Conservation (phyloP, 306 rosid genomes). For the Medicago arabica region DNA sequence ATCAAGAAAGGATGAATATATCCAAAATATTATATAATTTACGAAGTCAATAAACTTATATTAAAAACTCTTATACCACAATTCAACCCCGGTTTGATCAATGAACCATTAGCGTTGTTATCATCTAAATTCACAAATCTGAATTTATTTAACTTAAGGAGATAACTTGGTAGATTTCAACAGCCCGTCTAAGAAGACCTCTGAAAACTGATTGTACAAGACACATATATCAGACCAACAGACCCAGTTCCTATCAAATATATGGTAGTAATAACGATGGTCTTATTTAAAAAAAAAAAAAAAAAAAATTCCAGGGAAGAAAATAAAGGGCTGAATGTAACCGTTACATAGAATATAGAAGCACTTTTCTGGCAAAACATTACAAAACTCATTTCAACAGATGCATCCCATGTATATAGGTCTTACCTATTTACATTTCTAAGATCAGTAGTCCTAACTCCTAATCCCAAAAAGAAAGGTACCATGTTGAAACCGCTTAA, state of each 20-base stretch:
- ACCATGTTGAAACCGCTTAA: neutral
- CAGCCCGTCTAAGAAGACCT: slow-evolving; percentile 13
- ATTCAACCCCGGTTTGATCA: neutral
- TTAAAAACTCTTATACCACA: neutral
- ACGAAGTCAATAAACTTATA: neutral
- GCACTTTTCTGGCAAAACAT: slow-evolving; percentile 6
- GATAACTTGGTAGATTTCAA: slow-evolving; percentile 22
- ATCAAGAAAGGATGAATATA: slow-evolving; percentile 21
- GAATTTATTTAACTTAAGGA: slow-evolving; percentile 15
- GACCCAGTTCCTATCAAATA: slow-evolving; percentile 2
- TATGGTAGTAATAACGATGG: neutral
- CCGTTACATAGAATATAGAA: slow-evolving; percentile 18
- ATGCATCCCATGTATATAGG: neutral
- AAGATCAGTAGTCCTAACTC: slow-evolving; percentile 5
- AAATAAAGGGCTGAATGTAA: neutral
- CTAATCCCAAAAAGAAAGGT: slow-evolving; percentile 16
- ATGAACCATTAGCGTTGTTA: slow-evolving; percentile 15
- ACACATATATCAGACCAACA: neutral
- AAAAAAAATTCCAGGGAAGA: neutral
- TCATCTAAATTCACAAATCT: slow-evolving; percentile 11
- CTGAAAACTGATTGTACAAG: slow-evolving; percentile 3
- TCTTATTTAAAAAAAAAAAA: neutral
- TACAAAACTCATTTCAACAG: neutral
- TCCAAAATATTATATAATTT: slow-evolving; percentile 14
- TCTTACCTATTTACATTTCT: slow-evolving; percentile 14